Conservation (phyloP, 768 basidiomycete species). For the Boletellus ananiceps region DNA sequence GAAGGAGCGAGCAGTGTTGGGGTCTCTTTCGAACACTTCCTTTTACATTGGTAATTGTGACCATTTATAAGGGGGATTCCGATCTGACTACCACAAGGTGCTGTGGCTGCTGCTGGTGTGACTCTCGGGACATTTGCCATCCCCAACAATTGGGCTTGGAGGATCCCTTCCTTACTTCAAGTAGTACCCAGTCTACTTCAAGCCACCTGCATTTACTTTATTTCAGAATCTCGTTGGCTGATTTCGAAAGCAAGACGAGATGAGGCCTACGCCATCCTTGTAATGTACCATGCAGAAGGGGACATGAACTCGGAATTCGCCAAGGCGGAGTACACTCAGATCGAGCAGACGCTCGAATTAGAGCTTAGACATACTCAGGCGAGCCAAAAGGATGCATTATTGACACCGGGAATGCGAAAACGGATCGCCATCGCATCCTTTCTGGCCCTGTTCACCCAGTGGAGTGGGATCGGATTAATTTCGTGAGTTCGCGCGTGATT, state of each 20-base stretch:
- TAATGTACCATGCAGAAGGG: slow-evolving; percentile 59
- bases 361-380: slow-evolving; percentile 5
- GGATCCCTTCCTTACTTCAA: slow-evolving; percentile 57
- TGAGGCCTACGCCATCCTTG: slow-evolving; percentile 45
- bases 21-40: neutral
- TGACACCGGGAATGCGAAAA: slow-evolving; percentile 12
- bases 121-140: slow-evolving; percentile 65
- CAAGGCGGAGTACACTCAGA: slow-evolving; percentile 53
- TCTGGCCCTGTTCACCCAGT: slow-evolving; percentile 8
- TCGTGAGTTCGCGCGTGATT: neutral
- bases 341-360: slow-evolving; percentile 47
- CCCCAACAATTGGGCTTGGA: slow-evolving; percentile 56
- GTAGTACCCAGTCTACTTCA: slow-evolving; percentile 49
- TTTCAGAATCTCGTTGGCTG: slow-evolving; percentile 66
- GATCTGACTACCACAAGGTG: slow-evolving; percentile 3
- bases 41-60: slow-evolving; percentile 5
- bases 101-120: slow-evolving; percentile 39
- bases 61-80: neutral
- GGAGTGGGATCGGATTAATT: slow-evolving; percentile 9
- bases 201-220: slow-evolving; percentile 47
- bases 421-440: slow-evolving; percentile 10
- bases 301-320: slow-evolving; percentile 49
- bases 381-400: neutral
- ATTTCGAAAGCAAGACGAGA: slow-evolving; percentile 49
- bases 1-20: slow-evolving; percentile 8